Conservation (phyloP, 163 green algal species). For the Chlamydomonas reinhardtii region DNA sequence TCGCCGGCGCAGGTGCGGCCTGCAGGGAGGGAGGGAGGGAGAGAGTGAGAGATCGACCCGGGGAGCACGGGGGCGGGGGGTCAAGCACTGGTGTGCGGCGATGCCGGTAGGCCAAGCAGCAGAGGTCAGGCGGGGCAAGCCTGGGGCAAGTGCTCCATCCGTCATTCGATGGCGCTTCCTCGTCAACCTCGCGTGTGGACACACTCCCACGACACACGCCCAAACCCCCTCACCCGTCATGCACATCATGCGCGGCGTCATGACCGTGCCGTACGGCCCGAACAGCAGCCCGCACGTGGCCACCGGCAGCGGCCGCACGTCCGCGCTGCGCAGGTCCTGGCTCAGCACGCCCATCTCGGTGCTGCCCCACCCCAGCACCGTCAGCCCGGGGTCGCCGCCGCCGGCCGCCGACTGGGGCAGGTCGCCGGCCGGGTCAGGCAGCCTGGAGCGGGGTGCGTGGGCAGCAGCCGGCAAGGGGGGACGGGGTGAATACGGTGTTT, state of each 20-base stretch:
- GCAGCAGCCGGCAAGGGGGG: too few relatives aligned
- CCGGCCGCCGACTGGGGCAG: not conserved
- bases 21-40: too few relatives aligned
- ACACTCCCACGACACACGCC: too few relatives aligned
- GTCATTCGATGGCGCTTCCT: too few relatives aligned
- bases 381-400: not conserved
- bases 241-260: conserved; percentile 51
- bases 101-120: too few relatives aligned
- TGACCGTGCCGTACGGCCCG: conserved; percentile 24
- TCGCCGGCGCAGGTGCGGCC: conserved; percentile 49
- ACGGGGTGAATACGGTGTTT: too few relatives aligned
- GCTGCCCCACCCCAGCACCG: conserved; percentile 43
- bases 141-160: too few relatives aligned
- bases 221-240: conserved; percentile 31
- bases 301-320: conserved; percentile 5
- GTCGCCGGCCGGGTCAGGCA: not conserved
- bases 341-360: conserved; percentile 32
- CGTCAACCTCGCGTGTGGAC: too few relatives aligned
- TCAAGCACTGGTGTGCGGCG: too few relatives aligned
- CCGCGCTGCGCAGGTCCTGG: not conserved
- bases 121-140: too few relatives aligned
- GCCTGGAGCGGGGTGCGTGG: not conserved
- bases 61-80: not conserved
- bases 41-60: not conserved
- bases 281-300: conserved; percentile 27